A percentile compares a stretch with the other conserved stretches of the same genome.
phyloP scores from a whole-genome alignment of 768 basidiomycete genomes.

The Lentinus tigrinus region DNA sequence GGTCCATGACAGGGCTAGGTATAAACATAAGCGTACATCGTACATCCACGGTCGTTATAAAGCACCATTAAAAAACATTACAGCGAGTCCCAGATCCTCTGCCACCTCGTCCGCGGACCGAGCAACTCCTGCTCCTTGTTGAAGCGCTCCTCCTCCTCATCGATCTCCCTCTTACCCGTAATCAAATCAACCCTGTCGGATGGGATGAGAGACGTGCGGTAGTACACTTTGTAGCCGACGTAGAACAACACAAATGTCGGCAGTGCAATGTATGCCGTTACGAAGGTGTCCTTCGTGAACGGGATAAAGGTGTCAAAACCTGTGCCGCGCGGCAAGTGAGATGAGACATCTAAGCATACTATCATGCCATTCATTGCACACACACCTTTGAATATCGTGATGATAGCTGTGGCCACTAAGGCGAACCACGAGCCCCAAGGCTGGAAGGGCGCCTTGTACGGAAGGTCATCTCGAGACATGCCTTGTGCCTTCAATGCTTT shows the following conservation, averaged over 20 bases:
- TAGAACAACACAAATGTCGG: slow-evolving; percentile 36
- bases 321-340: slow-evolving; percentile 24
- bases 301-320: slow-evolving; percentile 41
- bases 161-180: slow-evolving; percentile 56
- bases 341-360: slow-evolving; percentile 18
- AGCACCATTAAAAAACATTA: slow-evolving; percentile 7
- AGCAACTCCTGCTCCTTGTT: slow-evolving; percentile 39
- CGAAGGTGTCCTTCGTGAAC: slow-evolving; percentile 54
- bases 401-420: slow-evolving; percentile 47
- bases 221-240: slow-evolving; percentile 36
- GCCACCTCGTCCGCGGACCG: slow-evolving; percentile 25
- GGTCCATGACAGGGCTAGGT: not conserved
- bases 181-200: slow-evolving; percentile 57
- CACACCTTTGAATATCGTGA: slow-evolving; percentile 56
- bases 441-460: slow-evolving; percentile 61
- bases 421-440: slow-evolving; percentile 64
- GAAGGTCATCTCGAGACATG: slow-evolving; percentile 39
- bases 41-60: not conserved
- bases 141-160: slow-evolving; percentile 60
- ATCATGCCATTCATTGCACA: too few relatives aligned
- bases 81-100: slow-evolving; percentile 27
- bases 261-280: slow-evolving; percentile 50
- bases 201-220: slow-evolving; percentile 36
- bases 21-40: slow-evolving; percentile 6
- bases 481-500: slow-evolving; percentile 45